A percentile compares a stretch with the other conserved stretches of the same genome.
These are phyloP conservation scores for Lasiosphaeria ovina DNA, from an alignment of 495 filamentous ascomycete genomes.

Conservation along the genomic window DNA sequence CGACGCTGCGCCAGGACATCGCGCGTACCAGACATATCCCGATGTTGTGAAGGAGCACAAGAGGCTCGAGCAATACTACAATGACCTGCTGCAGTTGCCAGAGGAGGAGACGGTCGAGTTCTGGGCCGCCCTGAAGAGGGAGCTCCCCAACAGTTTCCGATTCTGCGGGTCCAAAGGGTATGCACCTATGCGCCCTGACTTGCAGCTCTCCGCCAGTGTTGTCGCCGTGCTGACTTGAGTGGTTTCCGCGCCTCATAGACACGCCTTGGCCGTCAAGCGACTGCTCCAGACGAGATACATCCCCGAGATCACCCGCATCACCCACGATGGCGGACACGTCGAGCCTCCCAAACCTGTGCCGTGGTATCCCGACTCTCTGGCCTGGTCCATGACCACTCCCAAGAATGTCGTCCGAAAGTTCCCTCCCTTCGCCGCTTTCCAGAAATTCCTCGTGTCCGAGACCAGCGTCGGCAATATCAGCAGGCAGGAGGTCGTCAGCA, in stretches of 20 bases:
- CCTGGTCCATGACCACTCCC: conserved; percentile 94
- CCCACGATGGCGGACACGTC: conserved; percentile 73
- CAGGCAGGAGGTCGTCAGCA: conserved; percentile 94
- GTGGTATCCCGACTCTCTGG: conserved; percentile 92
- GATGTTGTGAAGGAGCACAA: conserved; percentile 70
- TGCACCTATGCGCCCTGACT: conserved; percentile 26
- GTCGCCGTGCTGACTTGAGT: conserved; percentile 9
- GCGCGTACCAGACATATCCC: conserved; percentile 48
- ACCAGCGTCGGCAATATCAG: conserved; percentile 96
- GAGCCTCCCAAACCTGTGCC: conserved; percentile 74
- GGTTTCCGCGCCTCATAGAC: conserved; percentile 41
- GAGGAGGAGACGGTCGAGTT: conserved; percentile 74
- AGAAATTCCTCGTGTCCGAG: conserved; percentile 97
- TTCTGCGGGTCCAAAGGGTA: conserved; percentile 88
- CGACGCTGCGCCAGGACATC: conserved; percentile 22
- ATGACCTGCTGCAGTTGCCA: conserved; percentile 65
- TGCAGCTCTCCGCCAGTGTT: background rate
- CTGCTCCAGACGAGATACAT: conserved; percentile 83
- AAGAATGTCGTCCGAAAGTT: conserved; percentile 91
- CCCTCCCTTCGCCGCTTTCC: conserved; percentile 88
- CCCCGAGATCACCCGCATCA: conserved; percentile 80
- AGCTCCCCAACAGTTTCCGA: conserved; percentile 92
- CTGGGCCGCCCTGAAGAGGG: conserved; percentile 74
- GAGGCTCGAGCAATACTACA: conserved; percentile 80
- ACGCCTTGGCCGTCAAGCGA: conserved; percentile 84